Evolutionary conservation across 371 early-diverging fungal genomes (phyloP), one percentile per base, ranked within the genome.

Genomic region (Syncephalastrum monosporum): DNA sequence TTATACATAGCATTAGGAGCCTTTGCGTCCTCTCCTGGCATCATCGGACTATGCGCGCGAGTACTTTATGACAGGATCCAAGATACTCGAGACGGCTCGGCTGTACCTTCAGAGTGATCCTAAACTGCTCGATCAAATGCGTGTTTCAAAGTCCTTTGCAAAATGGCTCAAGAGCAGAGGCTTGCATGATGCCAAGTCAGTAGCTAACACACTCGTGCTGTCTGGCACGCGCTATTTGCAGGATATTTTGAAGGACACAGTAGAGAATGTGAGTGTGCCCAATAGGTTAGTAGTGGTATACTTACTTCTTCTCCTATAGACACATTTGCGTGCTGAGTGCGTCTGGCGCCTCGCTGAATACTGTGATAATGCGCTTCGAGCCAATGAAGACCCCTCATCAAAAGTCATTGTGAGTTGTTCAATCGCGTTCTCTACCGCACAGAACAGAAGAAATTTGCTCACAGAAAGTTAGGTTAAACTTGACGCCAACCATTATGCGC

Each of bases 281-380:
- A 0, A 6, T 10, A 33, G 8, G 38, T 12, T 0, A 33, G 38
- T 33, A 33, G 12, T 10, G 38, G 6, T 7, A 29, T 10, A 10
- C 38, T 33, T 33, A 33, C 0, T 33, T 33, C 8, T 12, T 10
- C 38, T 33, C 10, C 2, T 33, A 38, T 53, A 72, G 73, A 13
- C 29, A 50, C 19, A 29, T 0, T 10, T 60, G 23, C 46, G 63
- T 10, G 41, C 68, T 1, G 53, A 61, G 5, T 65, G 71, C 45
- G 46, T 66, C 25, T 77, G 77, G 77, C 59, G 50, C 8, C 45
- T 73, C 12, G 77, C 74, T 27, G 61, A 67, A 41, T 77, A 73
- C 21, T 77, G 77, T 33, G 74, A 77, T 48, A 61, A 65, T 15
- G 65, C 63, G 0, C 44, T 77, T 24, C 55, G 55, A 4, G 47